phyloP scores from a whole-genome alignment of 352 stramenopile species.

The Pythium brachiatum region DNA sequence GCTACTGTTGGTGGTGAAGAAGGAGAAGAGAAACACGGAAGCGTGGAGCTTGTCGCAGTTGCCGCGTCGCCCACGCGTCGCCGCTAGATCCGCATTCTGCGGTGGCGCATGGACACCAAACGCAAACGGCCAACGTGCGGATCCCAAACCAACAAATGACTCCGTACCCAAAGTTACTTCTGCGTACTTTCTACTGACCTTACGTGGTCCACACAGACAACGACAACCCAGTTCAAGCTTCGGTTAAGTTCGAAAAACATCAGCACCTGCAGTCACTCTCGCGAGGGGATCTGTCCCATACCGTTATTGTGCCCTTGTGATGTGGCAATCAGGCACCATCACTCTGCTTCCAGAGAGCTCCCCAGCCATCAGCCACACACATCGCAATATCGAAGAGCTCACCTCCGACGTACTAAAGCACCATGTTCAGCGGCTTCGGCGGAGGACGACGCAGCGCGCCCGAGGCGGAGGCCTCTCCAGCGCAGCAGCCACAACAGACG shows the following conservation, averaged over 20 bases:
- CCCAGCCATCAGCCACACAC: conserved; percentile 1
- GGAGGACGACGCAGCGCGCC: conserved; percentile 32
- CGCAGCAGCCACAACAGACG: conserved; percentile 32
- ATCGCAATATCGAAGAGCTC: not conserved
- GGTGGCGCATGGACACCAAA: conserved; percentile 91
- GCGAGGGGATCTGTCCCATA: conserved; percentile 1
- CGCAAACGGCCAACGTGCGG: conserved; percentile 87
- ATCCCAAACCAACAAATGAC: conserved; percentile 83
- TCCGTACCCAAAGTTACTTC: no score
- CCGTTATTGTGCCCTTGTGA: no score
- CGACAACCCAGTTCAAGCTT: not conserved
- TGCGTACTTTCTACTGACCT: not conserved
- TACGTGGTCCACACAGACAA: conserved; percentile 10
- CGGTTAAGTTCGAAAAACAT: not conserved
- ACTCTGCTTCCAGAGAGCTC: not conserved
- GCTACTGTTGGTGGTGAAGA: not conserved
- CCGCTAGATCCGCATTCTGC: conserved; percentile 36
- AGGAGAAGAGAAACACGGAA: not conserved
- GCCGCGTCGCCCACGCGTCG: conserved; percentile 92
- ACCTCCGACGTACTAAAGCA: conserved; percentile 3
- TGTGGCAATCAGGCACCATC: conserved; percentile 1
- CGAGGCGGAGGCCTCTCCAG: conserved; percentile 4
- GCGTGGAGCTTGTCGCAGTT: not conserved
- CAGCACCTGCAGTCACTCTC: not conserved
- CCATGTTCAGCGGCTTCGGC: conserved; percentile 73